These are phyloP conservation scores for Chrysanthemum lavandulifolium DNA, from an alignment of 129 eudicot species.

Conservation along the genomic window DNA sequence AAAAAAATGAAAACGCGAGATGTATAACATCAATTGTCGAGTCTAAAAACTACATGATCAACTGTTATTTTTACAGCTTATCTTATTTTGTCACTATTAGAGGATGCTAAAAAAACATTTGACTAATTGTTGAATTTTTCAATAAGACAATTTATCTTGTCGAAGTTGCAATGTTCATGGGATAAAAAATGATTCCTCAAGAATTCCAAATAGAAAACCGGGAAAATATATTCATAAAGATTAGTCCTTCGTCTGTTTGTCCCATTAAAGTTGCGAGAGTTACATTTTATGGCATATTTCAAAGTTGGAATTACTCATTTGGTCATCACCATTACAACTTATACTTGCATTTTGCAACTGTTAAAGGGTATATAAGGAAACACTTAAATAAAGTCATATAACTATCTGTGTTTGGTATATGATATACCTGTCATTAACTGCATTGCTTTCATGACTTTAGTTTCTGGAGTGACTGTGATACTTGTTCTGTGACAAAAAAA, in stretches of 20 bases:
- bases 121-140: background rate
- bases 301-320: background rate
- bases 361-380: background rate
- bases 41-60: no score
- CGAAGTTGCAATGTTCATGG: background rate
- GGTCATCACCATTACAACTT: background rate
- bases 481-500: slow-evolving; percentile 74
- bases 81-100: background rate
- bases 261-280: background rate
- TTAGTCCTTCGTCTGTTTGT: background rate
- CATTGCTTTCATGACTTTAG: slow-evolving; percentile 98
- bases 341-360: background rate
- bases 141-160: background rate
- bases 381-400: background rate
- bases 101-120: background rate
- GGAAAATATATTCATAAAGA: no score
- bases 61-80: no score
- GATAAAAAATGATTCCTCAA: background rate
- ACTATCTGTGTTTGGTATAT: background rate
- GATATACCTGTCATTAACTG: slow-evolving; percentile 92
- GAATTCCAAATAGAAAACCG: no score
- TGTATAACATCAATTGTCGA: no score
- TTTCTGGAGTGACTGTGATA: slow-evolving; percentile 86
- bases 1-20: no score
- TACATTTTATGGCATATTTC: background rate